Conservation (phyloP, 306 rosid genomes). For the Quercus ilex region DNA sequence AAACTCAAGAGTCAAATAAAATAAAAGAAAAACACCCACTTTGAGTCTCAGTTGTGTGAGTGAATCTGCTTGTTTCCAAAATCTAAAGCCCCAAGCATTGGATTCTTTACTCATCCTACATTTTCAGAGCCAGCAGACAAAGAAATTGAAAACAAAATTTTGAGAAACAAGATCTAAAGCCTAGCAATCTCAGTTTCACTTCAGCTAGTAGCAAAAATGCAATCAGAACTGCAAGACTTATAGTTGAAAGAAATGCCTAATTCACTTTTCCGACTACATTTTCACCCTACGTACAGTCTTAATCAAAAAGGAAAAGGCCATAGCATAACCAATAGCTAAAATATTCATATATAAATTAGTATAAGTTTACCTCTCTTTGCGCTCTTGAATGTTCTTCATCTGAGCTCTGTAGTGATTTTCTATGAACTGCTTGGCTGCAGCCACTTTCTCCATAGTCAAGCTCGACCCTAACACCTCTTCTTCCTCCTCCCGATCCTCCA, state of each 20-base stretch:
- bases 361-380: constrained; percentile 75
- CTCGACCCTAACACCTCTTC: constrained; percentile 83
- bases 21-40: background rate
- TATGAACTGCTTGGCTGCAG: constrained; percentile 94
- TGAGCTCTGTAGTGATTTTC: constrained; percentile 97
- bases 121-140: constrained; percentile 21
- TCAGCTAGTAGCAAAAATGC: constrained; percentile 4
- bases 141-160: constrained; percentile 15
- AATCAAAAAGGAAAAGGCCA: background rate
- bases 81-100: background rate
- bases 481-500: constrained; percentile 81
- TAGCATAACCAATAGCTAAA: background rate
- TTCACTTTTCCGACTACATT: background rate
- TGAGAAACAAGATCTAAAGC: constrained; percentile 38
- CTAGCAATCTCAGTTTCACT: constrained; percentile 2
- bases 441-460: constrained; percentile 98
- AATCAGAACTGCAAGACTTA: constrained; percentile 5
- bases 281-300: constrained; percentile 9
- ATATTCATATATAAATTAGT: too few species aligned
- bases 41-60: constrained; percentile 4
- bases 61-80: background rate
- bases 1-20: background rate
- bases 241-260: constrained; percentile 1
- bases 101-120: constrained; percentile 2
- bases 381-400: constrained; percentile 94